These are phyloP conservation scores for Podochytrium sp. DNA, from an alignment of 192 early-diverging fungal genomes.

Conservation along the genomic window DNA sequence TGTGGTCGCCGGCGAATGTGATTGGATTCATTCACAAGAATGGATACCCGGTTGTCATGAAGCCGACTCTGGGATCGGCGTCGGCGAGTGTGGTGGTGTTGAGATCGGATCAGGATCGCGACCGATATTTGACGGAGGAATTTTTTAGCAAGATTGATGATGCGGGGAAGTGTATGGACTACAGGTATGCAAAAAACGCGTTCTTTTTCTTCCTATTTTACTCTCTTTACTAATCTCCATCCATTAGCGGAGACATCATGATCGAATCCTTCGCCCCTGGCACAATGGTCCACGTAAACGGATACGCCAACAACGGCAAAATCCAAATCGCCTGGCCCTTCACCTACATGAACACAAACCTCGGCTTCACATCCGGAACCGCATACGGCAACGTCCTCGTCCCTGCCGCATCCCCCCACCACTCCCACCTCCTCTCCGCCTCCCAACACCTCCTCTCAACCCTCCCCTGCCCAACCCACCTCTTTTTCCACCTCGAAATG, in stretches of 20 bases:
- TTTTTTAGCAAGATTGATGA: conserved; percentile 39
- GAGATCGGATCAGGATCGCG: conserved; percentile 15
- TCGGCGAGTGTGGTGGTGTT: conserved; percentile 41
- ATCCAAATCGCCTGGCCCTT: conserved; percentile 48
- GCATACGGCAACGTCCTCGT: conserved; percentile 56
- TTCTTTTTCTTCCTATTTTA: background rate
- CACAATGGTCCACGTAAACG: conserved; percentile 52
- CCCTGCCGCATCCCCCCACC: conserved; percentile 22
- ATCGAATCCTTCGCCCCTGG: conserved; percentile 41
- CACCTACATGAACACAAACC: conserved; percentile 45
- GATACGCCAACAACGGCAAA: conserved; percentile 37
- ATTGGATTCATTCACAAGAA: conserved; percentile 28
- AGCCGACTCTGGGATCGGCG: conserved; percentile 44
- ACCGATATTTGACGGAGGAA: conserved; percentile 31
- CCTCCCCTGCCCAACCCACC: conserved; percentile 31
- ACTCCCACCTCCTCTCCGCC: conserved; percentile 24
- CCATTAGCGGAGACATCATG: conserved; percentile 40
- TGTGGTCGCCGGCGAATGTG: conserved; percentile 36
- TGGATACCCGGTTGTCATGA: conserved; percentile 32
- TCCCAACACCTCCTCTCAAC: conserved; percentile 32
- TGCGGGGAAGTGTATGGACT: conserved; percentile 34
- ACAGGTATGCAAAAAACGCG: background rate
- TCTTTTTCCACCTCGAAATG: conserved; percentile 52
- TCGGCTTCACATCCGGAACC: conserved; percentile 45
- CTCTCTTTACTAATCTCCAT: no score